Conservation (phyloP, 768 basidiomycete species). For the Leccinum sublutescens region DNA sequence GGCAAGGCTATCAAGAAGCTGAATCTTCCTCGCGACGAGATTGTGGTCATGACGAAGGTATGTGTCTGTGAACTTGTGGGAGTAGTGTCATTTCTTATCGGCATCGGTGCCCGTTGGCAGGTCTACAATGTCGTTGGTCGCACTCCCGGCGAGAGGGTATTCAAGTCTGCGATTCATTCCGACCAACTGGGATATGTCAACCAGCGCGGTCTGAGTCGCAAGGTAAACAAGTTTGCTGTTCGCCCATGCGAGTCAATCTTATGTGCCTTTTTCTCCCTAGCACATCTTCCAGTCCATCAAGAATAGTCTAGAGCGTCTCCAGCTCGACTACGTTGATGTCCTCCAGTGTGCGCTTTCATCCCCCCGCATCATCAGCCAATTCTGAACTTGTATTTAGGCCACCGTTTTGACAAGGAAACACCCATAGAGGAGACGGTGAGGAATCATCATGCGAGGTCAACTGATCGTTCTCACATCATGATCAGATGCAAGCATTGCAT, state of each 20-base stretch:
- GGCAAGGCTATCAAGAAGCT: slow-evolving; percentile 71
- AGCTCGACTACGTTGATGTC: slow-evolving; percentile 57
- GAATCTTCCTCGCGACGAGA: slow-evolving; percentile 64
- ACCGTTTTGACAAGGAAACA: too few relatives aligned
- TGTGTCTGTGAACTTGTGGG: neutral
- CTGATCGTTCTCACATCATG: too few relatives aligned
- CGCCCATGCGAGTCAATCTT: neutral
- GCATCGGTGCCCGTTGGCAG: slow-evolving; percentile 24
- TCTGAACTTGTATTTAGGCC: too few relatives aligned
- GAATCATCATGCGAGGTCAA: too few relatives aligned
- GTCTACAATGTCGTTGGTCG: slow-evolving; percentile 42
- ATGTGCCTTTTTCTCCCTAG: slow-evolving; percentile 18
- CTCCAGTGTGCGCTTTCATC: slow-evolving; percentile 41
- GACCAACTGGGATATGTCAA: slow-evolving; percentile 48
- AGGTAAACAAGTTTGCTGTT: slow-evolving; percentile 36
- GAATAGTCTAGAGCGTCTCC: slow-evolving; percentile 40
- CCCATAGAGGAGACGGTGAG: too few relatives aligned
- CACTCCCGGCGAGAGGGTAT: slow-evolving; percentile 13
- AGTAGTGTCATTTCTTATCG: neutral
- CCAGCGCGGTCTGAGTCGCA: slow-evolving; percentile 45
- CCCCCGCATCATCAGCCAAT: neutral
- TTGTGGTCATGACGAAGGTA: slow-evolving; percentile 79
- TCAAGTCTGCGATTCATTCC: slow-evolving; percentile 19
- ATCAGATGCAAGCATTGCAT: slow-evolving; percentile 49
- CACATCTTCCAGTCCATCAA: slow-evolving; percentile 59